Base-by-base conservation (phyloP, 2,329 filamentous ascomycete genomes). In the Chrysoporthe austroafricana region DNA sequence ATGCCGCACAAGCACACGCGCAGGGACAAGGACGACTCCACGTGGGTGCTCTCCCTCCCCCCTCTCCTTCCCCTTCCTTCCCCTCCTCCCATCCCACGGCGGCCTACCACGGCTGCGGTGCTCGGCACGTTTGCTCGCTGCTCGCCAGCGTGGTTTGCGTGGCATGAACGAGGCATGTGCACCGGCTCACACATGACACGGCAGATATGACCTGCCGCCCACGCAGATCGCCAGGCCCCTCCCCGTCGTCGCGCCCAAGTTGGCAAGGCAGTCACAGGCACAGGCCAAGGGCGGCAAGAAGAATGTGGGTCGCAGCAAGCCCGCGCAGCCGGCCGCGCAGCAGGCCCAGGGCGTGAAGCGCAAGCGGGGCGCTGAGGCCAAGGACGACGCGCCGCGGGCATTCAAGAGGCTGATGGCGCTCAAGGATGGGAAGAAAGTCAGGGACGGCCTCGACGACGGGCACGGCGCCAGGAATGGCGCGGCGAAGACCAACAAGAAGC, bases 1-100 rank as follows among this genome's bases (percentile, higher is more conserved):
- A 96, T 96, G 93, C 93, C 93, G 77, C 92, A 95, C 81, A 96
- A 96, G 80, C 93, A 96, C 78, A 95, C 91, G 71, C 86, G 91
- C 72, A 86, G 87, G 66, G 83, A 82, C 13, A 82, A 83, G 62
- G 85, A 89, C 69, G 81, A 82, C 61, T 82, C 82, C 18, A 81
- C 82, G 89, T 90, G 71, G 70, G 74, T 68, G 21, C 42, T 48
- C 43, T 56, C 50, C 36, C 18, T 43, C n/a, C 32, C 65, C 54
- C 32, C 58, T 39, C 64, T 66, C 50, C 61, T 44, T 42, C 46
- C 66, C 11, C n/a, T 11, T 43, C 34, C n/a, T 21, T 36, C n/a
- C 39, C 32, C 57, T 8, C 57, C 36, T 43, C 18, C 9, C 4
- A 8, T 6, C 36, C 39, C 3, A 13, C 14, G 16, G n/a, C 36